Conservation (phyloP, 192 early-diverging fungal genomes). For the Rhizoclosmatium globosum region DNA sequence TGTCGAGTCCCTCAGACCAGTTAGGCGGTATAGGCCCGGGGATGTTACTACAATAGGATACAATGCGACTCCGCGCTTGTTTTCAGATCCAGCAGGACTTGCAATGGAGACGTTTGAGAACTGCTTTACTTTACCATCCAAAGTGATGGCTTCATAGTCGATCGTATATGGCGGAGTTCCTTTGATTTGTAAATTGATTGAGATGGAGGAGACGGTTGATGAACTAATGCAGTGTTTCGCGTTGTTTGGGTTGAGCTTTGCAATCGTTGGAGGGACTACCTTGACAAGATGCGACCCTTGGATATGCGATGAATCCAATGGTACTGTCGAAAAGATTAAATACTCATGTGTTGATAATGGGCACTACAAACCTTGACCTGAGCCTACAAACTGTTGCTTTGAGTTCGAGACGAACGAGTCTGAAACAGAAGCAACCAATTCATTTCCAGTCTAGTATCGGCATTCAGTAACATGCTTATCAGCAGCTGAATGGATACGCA, state of each 20-base stretch:
- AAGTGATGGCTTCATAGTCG: conserved; percentile 36
- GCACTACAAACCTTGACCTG: background rate
- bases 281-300: conserved; percentile 56
- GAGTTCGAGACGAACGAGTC: background rate
- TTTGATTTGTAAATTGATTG: conserved; percentile 52
- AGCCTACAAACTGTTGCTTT: background rate
- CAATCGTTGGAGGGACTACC: conserved; percentile 54
- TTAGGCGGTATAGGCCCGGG: conserved; percentile 42
- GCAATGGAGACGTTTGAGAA: conserved; percentile 35
- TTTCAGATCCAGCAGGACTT: background rate
- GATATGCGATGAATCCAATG: conserved; percentile 45
- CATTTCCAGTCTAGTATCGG: background rate
- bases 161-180: conserved; percentile 54
- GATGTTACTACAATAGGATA: conserved; percentile 26
- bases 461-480: background rate
- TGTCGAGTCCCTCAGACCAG: conserved; percentile 19
- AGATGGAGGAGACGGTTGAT: background rate
- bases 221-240: conserved; percentile 41
- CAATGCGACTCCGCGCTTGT: conserved; percentile 10
- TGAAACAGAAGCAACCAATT: background rate
- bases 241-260: conserved; percentile 47
- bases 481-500: background rate
- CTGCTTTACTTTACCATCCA: conserved; percentile 36
- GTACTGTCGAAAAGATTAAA: background rate
- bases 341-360: background rate